Percentiles rank a stretch among this genome's conserved stretches.
Evolutionary conservation across 2,329 filamentous ascomycete species (phyloP).

Genomic region (Talaromyces sp.): DNA sequence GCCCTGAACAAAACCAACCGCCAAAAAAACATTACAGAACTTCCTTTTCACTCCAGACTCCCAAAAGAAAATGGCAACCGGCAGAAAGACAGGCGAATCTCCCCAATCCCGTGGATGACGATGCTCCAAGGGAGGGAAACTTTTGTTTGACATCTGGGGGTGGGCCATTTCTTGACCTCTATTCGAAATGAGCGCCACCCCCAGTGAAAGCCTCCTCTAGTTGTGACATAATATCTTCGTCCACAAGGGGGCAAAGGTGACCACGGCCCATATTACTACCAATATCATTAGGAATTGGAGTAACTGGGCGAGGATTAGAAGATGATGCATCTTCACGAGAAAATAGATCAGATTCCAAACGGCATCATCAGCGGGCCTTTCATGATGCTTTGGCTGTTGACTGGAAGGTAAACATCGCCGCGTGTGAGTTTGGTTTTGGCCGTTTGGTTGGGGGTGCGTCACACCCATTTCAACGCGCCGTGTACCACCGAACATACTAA

Average conservation of each 20-base stretch:
- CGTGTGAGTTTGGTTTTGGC: no score
- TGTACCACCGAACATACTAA: no score
- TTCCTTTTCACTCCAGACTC: neutral
- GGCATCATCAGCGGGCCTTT: no score
- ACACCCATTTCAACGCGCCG: no score
- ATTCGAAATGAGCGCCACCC: neutral
- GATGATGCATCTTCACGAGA: no score
- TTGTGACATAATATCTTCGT: neutral
- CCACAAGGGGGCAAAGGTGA: neutral
- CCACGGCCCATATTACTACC: accelerated
- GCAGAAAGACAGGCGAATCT: neutral
- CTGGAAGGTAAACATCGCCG: no score
- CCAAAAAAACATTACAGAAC: neutral
- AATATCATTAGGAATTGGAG: neutral
- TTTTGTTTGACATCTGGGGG: neutral
- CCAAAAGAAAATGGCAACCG: neutral
- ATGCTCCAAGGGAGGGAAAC: neutral
- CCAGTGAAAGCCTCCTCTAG: no score
- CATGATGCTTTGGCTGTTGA: no score
- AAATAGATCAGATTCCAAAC: no score
- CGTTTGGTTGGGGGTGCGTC: no score
- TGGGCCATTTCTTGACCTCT: neutral
- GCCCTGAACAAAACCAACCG: neutral
- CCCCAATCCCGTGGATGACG: neutral
- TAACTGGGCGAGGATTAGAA: accelerated